Evolutionary conservation across 768 basidiomycete genomes (phyloP).

Genomic region (Clitopilus hobsonii): DNA sequence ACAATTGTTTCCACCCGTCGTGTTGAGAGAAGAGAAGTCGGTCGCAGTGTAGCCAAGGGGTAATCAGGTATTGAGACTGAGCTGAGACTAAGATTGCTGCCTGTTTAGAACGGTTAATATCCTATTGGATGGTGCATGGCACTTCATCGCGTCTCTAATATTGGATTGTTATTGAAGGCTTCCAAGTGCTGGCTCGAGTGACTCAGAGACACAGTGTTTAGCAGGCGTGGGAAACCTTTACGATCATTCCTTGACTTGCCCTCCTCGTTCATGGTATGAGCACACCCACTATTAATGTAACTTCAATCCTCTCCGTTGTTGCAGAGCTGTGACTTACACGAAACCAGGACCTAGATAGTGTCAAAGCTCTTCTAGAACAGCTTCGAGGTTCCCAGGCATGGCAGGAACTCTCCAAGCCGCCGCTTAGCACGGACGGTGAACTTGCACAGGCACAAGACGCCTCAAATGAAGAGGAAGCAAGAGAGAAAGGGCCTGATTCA

Average conservation of each 20-base stretch:
- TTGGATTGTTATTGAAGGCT: no score
- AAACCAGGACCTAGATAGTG: slow-evolving; percentile 55
- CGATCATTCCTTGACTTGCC: neutral
- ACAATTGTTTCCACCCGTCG: no score
- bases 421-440: slow-evolving; percentile 2
- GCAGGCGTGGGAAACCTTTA: neutral
- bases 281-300: neutral
- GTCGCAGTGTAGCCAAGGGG: no score
- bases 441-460: neutral
- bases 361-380: slow-evolving; percentile 69
- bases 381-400: slow-evolving; percentile 66
- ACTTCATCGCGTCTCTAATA: no score
- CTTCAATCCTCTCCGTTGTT: neutral
- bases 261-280: neutral
- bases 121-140: no score
- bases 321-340: neutral
- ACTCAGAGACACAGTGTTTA: neutral
- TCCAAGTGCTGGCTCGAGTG: no score
- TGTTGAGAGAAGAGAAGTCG: no score
- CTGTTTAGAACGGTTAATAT: no score
- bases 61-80: no score
- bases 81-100: no score
- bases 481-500: neutral
- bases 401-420: slow-evolving; percentile 39
- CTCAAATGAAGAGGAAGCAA: neutral